Percentiles rank a stretch among this genome's conserved stretches.
Conservation (phyloP, 768 basidiomycete genomes). For the Boletellus emodensis region DNA sequence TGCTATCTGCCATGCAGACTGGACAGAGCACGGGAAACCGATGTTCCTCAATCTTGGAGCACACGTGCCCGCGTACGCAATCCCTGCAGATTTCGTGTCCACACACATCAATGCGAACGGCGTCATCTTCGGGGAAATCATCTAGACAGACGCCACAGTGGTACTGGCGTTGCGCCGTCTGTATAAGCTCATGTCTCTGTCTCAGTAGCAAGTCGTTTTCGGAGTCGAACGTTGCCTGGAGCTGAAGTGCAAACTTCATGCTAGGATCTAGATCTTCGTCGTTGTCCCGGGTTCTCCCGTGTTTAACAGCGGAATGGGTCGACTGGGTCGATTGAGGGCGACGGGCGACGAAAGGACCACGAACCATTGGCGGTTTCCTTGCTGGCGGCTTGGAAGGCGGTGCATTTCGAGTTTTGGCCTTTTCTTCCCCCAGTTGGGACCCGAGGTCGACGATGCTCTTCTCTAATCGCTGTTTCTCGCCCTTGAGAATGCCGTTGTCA, state of each 20-base stretch:
- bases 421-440: constrained; percentile 12
- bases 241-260: constrained; percentile 24
- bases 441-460: constrained; percentile 16
- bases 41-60: constrained; percentile 47
- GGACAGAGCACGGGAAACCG: constrained; percentile 62
- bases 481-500: constrained; percentile 22
- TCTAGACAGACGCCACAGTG: constrained; percentile 59
- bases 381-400: constrained; percentile 1
- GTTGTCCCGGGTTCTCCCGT: background rate
- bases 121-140: constrained; percentile 38
- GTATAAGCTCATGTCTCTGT: constrained; percentile 32
- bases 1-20: constrained; percentile 40
- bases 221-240: constrained; percentile 39
- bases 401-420: background rate
- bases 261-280: constrained; percentile 10
- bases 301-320: background rate
- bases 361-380: background rate
- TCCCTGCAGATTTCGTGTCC: constrained; percentile 51
- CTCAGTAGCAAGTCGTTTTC: constrained; percentile 36
- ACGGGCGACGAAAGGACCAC: background rate
- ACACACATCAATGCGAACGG: constrained; percentile 42
- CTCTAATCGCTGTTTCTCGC: constrained; percentile 27
- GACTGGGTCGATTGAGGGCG: background rate
- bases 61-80: constrained; percentile 44
- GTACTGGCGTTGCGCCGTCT: constrained; percentile 36